These are phyloP conservation scores for Aspergillus olivimuriae DNA, from an alignment of 495 filamentous ascomycete species.

Conservation along the genomic window DNA sequence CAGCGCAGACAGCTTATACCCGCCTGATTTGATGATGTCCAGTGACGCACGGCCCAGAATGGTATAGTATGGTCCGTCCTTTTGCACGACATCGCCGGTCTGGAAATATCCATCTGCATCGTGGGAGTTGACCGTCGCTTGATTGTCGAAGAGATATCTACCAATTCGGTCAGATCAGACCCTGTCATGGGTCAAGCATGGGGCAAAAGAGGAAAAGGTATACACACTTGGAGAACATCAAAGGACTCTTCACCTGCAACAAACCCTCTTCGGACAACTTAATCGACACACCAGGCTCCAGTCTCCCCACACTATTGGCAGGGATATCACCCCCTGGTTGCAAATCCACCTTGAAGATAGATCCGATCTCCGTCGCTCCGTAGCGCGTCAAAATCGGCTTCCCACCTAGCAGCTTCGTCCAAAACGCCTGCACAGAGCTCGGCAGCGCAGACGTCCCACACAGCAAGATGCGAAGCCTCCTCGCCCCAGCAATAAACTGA, in stretches of 20 bases:
- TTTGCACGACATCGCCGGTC: constrained; percentile 42
- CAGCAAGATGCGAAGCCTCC: constrained; percentile 33
- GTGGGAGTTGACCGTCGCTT: constrained; percentile 32
- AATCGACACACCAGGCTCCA: constrained; percentile 31
- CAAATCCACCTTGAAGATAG: constrained; percentile 37
- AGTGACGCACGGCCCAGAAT: constrained; percentile 43
- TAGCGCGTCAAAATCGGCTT: constrained; percentile 40
- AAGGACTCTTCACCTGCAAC: constrained; percentile 37
- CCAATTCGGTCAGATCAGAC: background rate
- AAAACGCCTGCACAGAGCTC: constrained; percentile 39
- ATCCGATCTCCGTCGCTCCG: constrained; percentile 43
- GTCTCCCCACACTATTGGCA: constrained; percentile 27
- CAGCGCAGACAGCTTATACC: constrained; percentile 35
- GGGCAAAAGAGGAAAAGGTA: constrained; percentile 2
- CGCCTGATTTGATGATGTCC: constrained; percentile 37
- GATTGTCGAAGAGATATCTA: constrained; percentile 39
- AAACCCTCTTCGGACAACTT: constrained; percentile 38
- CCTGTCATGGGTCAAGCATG: background rate
- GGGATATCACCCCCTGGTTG: constrained; percentile 28
- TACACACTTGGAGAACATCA: constrained; percentile 36
- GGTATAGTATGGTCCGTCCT: constrained; percentile 39
- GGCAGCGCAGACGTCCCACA: constrained; percentile 44
- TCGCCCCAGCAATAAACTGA: constrained; percentile 33
- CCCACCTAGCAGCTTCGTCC: constrained; percentile 30
- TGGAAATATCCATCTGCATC: constrained; percentile 39